Evolutionary conservation across 2,329 filamentous ascomycete species (phyloP).

Genomic region (Pseudogymnoascus sp.): DNA sequence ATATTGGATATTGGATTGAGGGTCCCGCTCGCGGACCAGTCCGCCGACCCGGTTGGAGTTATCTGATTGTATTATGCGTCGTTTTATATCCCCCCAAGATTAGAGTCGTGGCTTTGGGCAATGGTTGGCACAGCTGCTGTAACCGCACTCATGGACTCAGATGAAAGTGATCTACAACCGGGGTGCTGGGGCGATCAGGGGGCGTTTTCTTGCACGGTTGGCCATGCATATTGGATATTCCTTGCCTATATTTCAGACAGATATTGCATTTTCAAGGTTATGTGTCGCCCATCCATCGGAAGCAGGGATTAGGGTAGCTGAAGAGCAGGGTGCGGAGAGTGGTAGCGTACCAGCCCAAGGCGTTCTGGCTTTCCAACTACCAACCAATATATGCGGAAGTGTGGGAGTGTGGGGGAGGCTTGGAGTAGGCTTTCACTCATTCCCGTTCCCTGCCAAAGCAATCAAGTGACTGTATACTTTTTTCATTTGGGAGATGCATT

Average conservation of each 20-base stretch:
- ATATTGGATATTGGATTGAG: slow-evolving; percentile 6
- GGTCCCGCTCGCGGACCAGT: slow-evolving; percentile 2
- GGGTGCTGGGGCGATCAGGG: slow-evolving; percentile 7
- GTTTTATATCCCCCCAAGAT: slow-evolving; percentile 6
- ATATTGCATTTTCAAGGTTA: slow-evolving; percentile 1
- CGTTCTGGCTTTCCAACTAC: background rate
- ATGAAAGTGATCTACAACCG: slow-evolving; percentile 6
- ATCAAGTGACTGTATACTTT: background rate
- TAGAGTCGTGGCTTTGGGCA: background rate
- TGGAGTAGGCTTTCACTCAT: background rate
- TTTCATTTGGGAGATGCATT: background rate
- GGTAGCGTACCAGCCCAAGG: slow-evolving; percentile 6
- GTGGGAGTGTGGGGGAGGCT: background rate
- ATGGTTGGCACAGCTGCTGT: slow-evolving; percentile 1
- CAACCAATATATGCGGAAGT: background rate
- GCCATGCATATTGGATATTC: background rate
- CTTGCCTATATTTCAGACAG: background rate
- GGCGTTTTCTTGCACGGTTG: slow-evolving; percentile 7
- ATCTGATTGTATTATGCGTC: slow-evolving; percentile 4
- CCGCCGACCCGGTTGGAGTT: slow-evolving; percentile 6
- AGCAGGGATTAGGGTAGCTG: slow-evolving; percentile 6
- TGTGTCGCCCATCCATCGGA: background rate
- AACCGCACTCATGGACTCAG: slow-evolving; percentile 3
- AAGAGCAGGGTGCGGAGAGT: slow-evolving; percentile 6
- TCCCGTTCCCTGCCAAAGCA: background rate